Conservation (phyloP, 345 rosid genomes). For the Citrus hindsii region DNA sequence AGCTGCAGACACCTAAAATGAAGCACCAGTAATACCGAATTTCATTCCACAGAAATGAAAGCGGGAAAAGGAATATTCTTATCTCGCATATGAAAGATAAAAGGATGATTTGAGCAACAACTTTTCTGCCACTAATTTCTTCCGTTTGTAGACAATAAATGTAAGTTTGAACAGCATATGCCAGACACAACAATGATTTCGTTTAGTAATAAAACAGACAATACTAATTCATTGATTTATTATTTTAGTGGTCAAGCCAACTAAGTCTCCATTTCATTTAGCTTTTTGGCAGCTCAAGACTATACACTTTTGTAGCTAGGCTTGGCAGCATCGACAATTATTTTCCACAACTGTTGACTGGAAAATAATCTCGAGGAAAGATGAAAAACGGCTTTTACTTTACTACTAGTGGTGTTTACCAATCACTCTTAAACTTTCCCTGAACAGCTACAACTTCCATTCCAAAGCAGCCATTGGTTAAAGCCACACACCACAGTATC, state of each 20-base stretch:
- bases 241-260: not conserved
- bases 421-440: not conserved
- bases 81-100: not conserved
- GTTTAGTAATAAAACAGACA: not conserved
- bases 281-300: not conserved
- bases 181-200: not conserved
- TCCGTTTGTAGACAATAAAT: not conserved
- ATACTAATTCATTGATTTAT: not conserved
- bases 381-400: not conserved
- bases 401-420: not conserved
- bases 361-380: not conserved
- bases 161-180: not conserved
- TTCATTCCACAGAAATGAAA: slow-evolving; percentile 1
- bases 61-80: not conserved
- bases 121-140: not conserved
- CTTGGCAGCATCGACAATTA: too few species aligned
- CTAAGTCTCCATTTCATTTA: not conserved
- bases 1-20: slow-evolving; percentile 70
- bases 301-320: too few species aligned
- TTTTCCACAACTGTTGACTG: not conserved
- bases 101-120: not conserved
- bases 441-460: not conserved
- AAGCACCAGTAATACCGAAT: not conserved
- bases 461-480: not conserved
- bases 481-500: not conserved